Conservation (phyloP, 805 yeast genomes). For the Nakazawaea pomicola region DNA sequence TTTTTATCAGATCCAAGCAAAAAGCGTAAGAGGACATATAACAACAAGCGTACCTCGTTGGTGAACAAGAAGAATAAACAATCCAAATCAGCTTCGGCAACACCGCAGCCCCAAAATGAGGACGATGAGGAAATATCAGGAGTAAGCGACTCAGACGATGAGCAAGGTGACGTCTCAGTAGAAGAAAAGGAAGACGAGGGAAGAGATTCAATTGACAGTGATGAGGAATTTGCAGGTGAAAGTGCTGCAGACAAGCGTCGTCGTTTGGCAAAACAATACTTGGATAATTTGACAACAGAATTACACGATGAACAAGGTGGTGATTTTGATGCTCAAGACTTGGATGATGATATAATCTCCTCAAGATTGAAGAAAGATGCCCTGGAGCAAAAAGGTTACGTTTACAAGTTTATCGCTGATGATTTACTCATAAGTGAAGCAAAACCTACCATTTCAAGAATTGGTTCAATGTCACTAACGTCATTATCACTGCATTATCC, state of each 20-base stretch:
- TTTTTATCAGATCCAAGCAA: slow-evolving; percentile 58
- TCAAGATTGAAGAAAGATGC: slow-evolving; percentile 81
- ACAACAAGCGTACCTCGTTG: slow-evolving; percentile 15
- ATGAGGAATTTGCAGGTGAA: slow-evolving; percentile 71
- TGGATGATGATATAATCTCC: slow-evolving; percentile 82
- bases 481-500: slow-evolving; percentile 53
- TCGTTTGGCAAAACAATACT: slow-evolving; percentile 87
- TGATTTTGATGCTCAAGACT: slow-evolving; percentile 83
- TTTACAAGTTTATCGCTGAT: slow-evolving; percentile 64
- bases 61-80: slow-evolving; percentile 17
- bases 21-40: slow-evolving; percentile 38
- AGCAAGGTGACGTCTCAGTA: slow-evolving; percentile 33
- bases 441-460: slow-evolving; percentile 42
- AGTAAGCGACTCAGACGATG: slow-evolving; percentile 44
- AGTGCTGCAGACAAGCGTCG: slow-evolving; percentile 91
- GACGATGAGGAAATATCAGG: slow-evolving; percentile 55
- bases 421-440: slow-evolving; percentile 37
- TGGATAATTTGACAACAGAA: slow-evolving; percentile 69
- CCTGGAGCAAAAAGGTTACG: slow-evolving; percentile 82
- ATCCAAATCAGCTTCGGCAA: slow-evolving; percentile 13
- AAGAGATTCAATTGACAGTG: slow-evolving; percentile 48
- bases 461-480: slow-evolving; percentile 58
- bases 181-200: slow-evolving; percentile 25
- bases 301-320: slow-evolving; percentile 33
- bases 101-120: slow-evolving; percentile 18